Evolutionary conservation across 192 early-diverging fungal genomes (phyloP), one percentile per base, ranked within the genome.

Genomic region (Backusella circina): DNA sequence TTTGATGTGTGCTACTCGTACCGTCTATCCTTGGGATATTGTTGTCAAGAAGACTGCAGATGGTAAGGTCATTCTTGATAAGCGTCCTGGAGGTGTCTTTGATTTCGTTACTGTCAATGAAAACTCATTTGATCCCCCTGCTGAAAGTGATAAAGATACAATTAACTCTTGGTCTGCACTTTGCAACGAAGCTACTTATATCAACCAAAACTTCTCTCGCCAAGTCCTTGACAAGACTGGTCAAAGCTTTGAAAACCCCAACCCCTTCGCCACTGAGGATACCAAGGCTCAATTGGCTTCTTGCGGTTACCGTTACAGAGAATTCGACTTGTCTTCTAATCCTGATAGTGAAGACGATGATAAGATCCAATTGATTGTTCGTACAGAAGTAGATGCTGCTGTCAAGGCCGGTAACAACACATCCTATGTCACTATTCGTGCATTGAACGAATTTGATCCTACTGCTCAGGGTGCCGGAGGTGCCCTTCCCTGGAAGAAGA

Each of bases 21-120:
- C 95, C 21, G 92, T 95, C 51, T 97, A 97, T 83, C 92, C 96
- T 16, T 99, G 96, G 96, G 98, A 99, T 75, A 90, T 99, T 65
- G 91, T 99, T 41, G 89, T 97, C 67, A 95, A 88, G 77, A 94
- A 96, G 75, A 84, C 86, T 13, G 90, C 88, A 68, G 91, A 91
- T 79, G 91, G 90, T 77, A 90, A 93, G 83, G 83, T 99, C 57
- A 91, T 92, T 80, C 87, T 99, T 57, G 98, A 99, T 82, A 98
- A 97, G 86, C 90, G 98, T 57, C 87, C 91, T 38, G 94, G 93
- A 65, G 93, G 94, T 15, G 84, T 85, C 15, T 92, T 91, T 69
- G 89, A 99, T 82, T 93, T 92, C 73, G 84, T 94, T 5, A 91
- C 93, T 47, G 98, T 99, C 44, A 98, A 99, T 81, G 98, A 99